Percentiles rank a stretch among this genome's conserved stretches.
These are phyloP conservation scores for Xenoacremonium recifei DNA, from an alignment of 2,329 filamentous ascomycete species.

Conservation along the genomic window DNA sequence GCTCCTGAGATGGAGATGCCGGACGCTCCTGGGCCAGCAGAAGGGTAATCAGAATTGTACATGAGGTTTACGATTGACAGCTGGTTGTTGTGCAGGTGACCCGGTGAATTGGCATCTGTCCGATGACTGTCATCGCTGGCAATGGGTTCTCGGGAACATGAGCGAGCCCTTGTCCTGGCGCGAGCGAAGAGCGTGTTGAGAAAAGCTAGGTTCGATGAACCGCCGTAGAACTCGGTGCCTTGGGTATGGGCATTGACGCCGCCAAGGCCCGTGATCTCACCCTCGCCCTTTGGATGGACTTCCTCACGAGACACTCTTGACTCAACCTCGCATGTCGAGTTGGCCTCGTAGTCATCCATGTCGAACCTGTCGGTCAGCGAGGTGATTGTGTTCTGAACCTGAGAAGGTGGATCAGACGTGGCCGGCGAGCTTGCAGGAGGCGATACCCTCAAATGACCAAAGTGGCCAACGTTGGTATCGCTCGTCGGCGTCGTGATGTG, in stretches of 20 bases:
- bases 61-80: slow-evolving; percentile 3
- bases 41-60: slow-evolving; percentile 2
- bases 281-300: neutral
- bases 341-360: neutral
- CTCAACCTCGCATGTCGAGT: neutral
- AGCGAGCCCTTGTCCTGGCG: slow-evolving; percentile 2
- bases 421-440: too few relatives aligned
- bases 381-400: too few relatives aligned
- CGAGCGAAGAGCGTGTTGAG: slow-evolving; percentile 3
- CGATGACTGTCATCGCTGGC: neutral
- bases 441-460: too few relatives aligned
- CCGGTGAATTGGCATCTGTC: neutral
- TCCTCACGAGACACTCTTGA: neutral
- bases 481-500: too few relatives aligned
- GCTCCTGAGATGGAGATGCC: neutral
- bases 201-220: slow-evolving; percentile 2
- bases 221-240: slow-evolving; percentile 5
- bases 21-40: neutral
- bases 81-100: slow-evolving; percentile 3
- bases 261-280: slow-evolving; percentile 1
- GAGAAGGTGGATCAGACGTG: slow-evolving; percentile 1
- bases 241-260: slow-evolving; percentile 3
- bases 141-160: neutral
- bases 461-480: too few relatives aligned
- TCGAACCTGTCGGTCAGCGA: neutral